A percentile compares a stretch with the other conserved stretches of the same genome.
phyloP scores from a whole-genome alignment of 306 rosid genomes.

The Biancaea sappan region DNA sequence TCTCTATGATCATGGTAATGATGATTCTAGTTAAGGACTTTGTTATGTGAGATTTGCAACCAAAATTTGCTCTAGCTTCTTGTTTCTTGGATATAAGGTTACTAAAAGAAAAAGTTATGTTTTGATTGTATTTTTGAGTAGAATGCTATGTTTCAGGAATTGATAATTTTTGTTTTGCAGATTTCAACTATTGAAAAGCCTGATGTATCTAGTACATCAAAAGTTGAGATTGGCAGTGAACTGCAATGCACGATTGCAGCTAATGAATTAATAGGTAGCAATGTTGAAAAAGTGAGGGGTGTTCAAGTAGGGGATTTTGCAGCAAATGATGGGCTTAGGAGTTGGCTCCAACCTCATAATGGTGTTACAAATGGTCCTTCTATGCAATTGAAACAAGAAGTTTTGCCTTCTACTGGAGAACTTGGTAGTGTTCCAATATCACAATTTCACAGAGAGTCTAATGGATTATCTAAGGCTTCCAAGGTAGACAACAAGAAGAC shows the following conservation, averaged over 20 bases:
- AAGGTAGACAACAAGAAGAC: slow-evolving; percentile 58
- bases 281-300: slow-evolving; percentile 44
- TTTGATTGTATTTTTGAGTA: slow-evolving; percentile 22
- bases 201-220: slow-evolving; percentile 54
- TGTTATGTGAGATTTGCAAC: slow-evolving; percentile 20
- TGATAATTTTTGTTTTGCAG: slow-evolving; percentile 53
- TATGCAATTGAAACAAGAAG: slow-evolving; percentile 63
- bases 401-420: slow-evolving; percentile 53
- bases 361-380: slow-evolving; percentile 51
- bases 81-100: slow-evolving; percentile 19
- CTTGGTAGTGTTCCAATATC: slow-evolving; percentile 54
- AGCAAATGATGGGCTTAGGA: slow-evolving; percentile 60
- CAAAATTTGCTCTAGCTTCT: slow-evolving; percentile 5
- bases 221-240: slow-evolving; percentile 44
- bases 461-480: slow-evolving; percentile 63
- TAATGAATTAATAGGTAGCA: slow-evolving; percentile 48
- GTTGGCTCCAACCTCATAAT: slow-evolving; percentile 70
- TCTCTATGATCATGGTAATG: neutral
- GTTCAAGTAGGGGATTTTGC: slow-evolving; percentile 46
- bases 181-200: slow-evolving; percentile 56
- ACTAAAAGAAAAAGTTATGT: neutral
- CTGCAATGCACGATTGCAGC: slow-evolving; percentile 49
- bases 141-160: slow-evolving; percentile 23
- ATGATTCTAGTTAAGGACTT: neutral
- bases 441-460: slow-evolving; percentile 50